These are phyloP conservation scores for Kluyveromyces lactis DNA, from an alignment of 805 yeast species.

Conservation along the genomic window DNA sequence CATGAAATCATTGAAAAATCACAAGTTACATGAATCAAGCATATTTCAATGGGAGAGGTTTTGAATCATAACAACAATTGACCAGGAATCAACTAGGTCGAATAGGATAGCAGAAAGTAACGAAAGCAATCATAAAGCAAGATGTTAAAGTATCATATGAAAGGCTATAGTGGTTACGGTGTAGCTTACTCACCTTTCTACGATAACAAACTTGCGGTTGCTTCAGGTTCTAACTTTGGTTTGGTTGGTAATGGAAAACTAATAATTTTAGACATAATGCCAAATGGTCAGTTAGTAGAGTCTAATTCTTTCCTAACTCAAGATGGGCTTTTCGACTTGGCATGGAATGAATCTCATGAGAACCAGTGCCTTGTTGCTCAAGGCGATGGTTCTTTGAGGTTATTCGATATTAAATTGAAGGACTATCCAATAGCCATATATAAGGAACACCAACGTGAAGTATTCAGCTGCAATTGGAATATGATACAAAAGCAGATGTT, in stretches of 20 bases:
- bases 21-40: too few species aligned
- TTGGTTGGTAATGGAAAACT: conserved; percentile 89
- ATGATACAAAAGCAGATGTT: conserved; percentile 58
- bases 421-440: conserved; percentile 67
- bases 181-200: conserved; percentile 87
- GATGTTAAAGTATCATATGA: conserved; percentile 68
- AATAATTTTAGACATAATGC: conserved; percentile 57
- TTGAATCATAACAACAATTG: too few species aligned
- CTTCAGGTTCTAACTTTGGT: conserved; percentile 88
- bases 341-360: conserved; percentile 89
- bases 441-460: conserved; percentile 73
- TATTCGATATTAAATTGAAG: conserved; percentile 65
- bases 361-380: conserved; percentile 75
- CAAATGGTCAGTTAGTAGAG: conserved; percentile 50
- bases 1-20: too few species aligned
- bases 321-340: conserved; percentile 79
- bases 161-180: conserved; percentile 79
- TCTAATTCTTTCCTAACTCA: conserved; percentile 74
- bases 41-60: too few species aligned
- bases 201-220: conserved; percentile 84
- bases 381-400: conserved; percentile 83
- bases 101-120: too few species aligned
- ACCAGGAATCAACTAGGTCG: too few species aligned
- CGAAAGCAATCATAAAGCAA: not conserved
- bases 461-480: conserved; percentile 68